Evolutionary conservation across 345 rosid genomes (phyloP), one percentile per base, ranked within the genome.

Genomic region (Corymbia maculata): DNA sequence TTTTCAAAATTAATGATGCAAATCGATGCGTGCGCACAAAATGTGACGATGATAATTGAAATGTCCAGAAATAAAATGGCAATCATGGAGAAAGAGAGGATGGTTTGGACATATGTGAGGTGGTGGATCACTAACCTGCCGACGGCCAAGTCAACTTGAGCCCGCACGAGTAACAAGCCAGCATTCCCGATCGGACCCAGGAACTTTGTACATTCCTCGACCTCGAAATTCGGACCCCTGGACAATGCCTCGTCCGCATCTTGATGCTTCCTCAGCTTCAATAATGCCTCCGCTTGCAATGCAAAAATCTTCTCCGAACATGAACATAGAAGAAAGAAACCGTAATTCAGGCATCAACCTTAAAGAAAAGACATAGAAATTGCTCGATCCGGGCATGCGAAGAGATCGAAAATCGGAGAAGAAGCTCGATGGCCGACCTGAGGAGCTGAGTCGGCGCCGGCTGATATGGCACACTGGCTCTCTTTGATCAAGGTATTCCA

Each of bases 381-480:
- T 75, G 84, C 49, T 86, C 70, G 32, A 59, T 61, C 22, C 24
- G 52, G 52, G 66, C n/a, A 8, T 49, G 16, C 28, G 36, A 16
- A 86, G 28, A 86, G 51, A 85, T 86, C 24, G 50, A 9, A 9
- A 24, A 10, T 59, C 26, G 66, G 66, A 36, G 42, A 36, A 59
- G 66, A 59, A 59, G 66, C 30, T 42, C 13, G 75, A 64, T 64
- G 75, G 75, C 75, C 15, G 49, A 94, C 99, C 90, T 93, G 99
- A 13, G 96, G 96, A 3, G 98, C 99, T 53, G 99, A 96, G 93
- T 96, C 98, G 86, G 98, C 97, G 57, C 98, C 98, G 1, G 92
- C 91, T 21, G 94, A 86, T 22, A 98, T 95, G 51, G 98, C 94
- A 17, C 91, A 88, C 45, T 85, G 84, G 6, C 97, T 92, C 90